phyloP scores from a whole-genome alignment of 108 stramenopile species.

The Stephanodiscus triporus region DNA sequence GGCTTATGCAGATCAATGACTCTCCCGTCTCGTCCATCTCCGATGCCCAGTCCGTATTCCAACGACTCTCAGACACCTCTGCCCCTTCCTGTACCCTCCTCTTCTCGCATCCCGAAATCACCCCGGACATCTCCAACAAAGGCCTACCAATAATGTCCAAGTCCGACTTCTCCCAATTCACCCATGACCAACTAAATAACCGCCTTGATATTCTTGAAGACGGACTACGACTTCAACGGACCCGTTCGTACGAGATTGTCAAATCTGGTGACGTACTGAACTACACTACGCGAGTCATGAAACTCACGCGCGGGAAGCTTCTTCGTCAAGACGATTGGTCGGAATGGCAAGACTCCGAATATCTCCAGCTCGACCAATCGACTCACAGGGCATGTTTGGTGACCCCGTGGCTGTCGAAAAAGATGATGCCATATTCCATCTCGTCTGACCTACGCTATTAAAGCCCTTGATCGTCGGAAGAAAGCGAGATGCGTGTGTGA shows the following conservation, averaged over 20 bases:
- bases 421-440: not conserved
- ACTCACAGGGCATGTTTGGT: not conserved
- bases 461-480: not conserved
- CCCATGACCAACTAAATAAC: not conserved
- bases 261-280: not conserved
- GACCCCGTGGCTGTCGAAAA: not conserved
- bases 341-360: not conserved
- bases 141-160: not conserved
- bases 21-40: not conserved
- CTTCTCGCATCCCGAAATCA: not conserved
- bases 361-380: not conserved
- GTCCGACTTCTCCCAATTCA: slow-evolving; percentile 3
- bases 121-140: not conserved
- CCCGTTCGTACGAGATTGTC: too few relatives aligned
- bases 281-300: not conserved
- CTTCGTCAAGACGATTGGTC: not conserved
- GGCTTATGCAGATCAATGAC: not conserved
- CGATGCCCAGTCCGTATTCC: not conserved
- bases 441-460: not conserved
- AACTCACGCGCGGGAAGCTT: not conserved
- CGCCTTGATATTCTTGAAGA: not conserved
- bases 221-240: not conserved
- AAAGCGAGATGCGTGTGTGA: not conserved
- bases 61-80: not conserved
- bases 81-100: not conserved